Base-by-base conservation (phyloP, 1,284 basidiomycete species). In the Microbotryum scabiosae region DNA sequence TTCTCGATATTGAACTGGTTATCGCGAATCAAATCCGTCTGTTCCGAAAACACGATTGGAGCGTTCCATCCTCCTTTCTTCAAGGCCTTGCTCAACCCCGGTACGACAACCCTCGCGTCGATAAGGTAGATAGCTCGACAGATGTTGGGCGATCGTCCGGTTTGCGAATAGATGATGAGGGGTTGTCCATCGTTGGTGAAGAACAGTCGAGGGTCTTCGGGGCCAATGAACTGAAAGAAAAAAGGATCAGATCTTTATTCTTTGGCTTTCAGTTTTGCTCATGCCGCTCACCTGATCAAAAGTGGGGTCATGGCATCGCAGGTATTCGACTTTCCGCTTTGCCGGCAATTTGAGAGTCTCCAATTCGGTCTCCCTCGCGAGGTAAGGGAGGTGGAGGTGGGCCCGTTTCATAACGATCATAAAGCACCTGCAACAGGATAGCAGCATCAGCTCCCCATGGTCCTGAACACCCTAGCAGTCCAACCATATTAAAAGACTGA, bases 141-240 rank as follows among this genome's bases (percentile, higher is more conserved):
- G 10, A 66, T 44, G 23, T 58, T 59, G n/a, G 64, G 62, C 9
- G 51, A 51, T n/a, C 51, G 12, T 2, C 64, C 62, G 12, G 62
- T 64, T 47, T 66, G 64, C 7, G 45, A 46, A 41, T 54, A 66
- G 26, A 66, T 50, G 10, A 66, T 7, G 21, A 66, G 30, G 0
- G 64, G 64, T 21, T 60, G 59, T 5, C 64, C 64, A 51, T 61
- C 59, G 51, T 63, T 58, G 20, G 62, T 63, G 44, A 66, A 59
- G 54, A 66, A 66, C 5, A 66, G 56, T 7, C 62, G 55, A 5
- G 64, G 62, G 45, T 66, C 64, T 25, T 66, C 64, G 14, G 62
- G 53, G 2, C 64, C 64, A 20, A 66, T 54, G 32, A 66, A 66
- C 43, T 63, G 56, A 23, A 23, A 30, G n/a, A 51, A 12, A 54